phyloP scores from a whole-genome alignment of 768 basidiomycete genomes.

The Leucogyrophana mollusca region DNA sequence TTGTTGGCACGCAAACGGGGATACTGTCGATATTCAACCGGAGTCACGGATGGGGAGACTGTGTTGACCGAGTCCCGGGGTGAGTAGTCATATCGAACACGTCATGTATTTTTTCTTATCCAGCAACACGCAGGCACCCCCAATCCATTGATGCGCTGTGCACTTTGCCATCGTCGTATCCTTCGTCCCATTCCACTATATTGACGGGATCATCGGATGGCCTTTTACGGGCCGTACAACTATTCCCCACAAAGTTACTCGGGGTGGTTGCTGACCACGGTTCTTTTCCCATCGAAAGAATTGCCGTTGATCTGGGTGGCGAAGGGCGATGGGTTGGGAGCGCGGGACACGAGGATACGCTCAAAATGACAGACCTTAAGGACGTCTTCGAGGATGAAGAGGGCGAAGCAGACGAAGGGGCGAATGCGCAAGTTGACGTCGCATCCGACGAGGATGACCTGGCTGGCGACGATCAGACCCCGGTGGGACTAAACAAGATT shows the following conservation, averaged over 20 bases:
- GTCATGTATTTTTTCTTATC: slow-evolving; percentile 9
- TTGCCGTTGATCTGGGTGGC: slow-evolving; percentile 58
- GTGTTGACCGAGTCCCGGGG: slow-evolving; percentile 89
- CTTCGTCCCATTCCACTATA: slow-evolving; percentile 65
- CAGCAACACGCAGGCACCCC: slow-evolving; percentile 64
- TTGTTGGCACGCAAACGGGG: slow-evolving; percentile 89
- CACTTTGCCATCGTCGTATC: slow-evolving; percentile 59
- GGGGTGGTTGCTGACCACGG: slow-evolving; percentile 92
- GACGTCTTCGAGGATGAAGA: slow-evolving; percentile 60
- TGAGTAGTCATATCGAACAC: slow-evolving; percentile 33
- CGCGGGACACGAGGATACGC: slow-evolving; percentile 83
- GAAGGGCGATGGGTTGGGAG: slow-evolving; percentile 88
- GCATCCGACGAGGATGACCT: slow-evolving; percentile 20
- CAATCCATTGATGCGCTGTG: slow-evolving; percentile 88
- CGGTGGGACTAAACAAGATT: neutral
- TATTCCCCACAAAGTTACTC: slow-evolving; percentile 86
- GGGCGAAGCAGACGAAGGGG: slow-evolving; percentile 24
- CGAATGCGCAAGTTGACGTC: slow-evolving; percentile 17
- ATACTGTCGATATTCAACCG: slow-evolving; percentile 89
- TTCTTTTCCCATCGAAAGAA: slow-evolving; percentile 88
- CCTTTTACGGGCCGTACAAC: slow-evolving; percentile 79
- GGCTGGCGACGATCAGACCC: slow-evolving; percentile 15
- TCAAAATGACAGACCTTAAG: slow-evolving; percentile 83
- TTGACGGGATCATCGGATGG: slow-evolving; percentile 94
- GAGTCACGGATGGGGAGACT: slow-evolving; percentile 86